Conservation (phyloP, 1,284 basidiomycete genomes). For the Melampsora larici-populina region DNA sequence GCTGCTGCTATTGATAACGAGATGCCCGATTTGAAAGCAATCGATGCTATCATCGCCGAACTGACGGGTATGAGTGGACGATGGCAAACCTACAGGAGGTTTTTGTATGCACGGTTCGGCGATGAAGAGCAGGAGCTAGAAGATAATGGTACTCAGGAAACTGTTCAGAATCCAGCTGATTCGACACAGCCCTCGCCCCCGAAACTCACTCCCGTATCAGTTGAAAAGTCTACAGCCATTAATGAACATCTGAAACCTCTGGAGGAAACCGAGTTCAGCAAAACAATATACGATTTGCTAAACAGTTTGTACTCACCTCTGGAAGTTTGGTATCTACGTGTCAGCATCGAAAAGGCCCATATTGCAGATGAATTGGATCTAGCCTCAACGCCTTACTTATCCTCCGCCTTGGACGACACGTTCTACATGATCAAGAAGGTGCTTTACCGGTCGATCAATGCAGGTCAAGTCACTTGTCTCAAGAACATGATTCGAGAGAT, state of each 20-base stretch:
- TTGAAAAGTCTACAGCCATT: not conserved
- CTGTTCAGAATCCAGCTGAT: not conserved
- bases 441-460: constrained; percentile 68
- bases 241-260: constrained; percentile 14
- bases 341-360: constrained; percentile 40
- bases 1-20: constrained; percentile 61
- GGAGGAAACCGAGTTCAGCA: constrained; percentile 15
- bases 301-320: constrained; percentile 22
- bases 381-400: constrained; percentile 58
- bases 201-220: not conserved
- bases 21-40: too few species aligned
- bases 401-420: constrained; percentile 76
- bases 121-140: not conserved
- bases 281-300: constrained; percentile 4
- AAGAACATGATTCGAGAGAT: constrained; percentile 64
- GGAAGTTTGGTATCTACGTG: constrained; percentile 21
- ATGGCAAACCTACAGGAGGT: constrained; percentile 86
- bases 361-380: constrained; percentile 27
- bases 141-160: not conserved
- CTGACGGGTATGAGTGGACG: too few species aligned
- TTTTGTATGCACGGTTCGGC: constrained; percentile 68
- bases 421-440: constrained; percentile 89
- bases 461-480: constrained; percentile 65
- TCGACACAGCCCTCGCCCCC: not conserved
- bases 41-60: too few species aligned